A percentile compares a stretch with the other conserved stretches of the same genome.
Evolutionary conservation across 441 rosid genomes (phyloP).

Genomic region (Croton laevigatus): DNA sequence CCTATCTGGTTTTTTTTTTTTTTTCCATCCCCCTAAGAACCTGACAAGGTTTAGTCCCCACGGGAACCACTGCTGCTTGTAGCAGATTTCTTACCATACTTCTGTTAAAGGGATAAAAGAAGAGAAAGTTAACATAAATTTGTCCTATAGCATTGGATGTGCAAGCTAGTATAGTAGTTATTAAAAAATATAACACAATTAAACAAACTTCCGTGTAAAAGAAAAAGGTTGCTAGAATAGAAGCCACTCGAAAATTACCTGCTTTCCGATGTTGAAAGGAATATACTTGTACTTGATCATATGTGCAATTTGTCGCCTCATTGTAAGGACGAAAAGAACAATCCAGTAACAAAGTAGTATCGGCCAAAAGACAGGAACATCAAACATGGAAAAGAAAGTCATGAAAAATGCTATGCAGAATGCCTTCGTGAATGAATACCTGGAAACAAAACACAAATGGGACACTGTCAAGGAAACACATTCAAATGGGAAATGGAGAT

Average conservation of each 20-base stretch:
- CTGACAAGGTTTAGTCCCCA: constrained; percentile 44
- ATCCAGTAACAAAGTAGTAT: constrained; percentile 89
- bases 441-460: constrained; percentile 26
- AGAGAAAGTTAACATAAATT: constrained; percentile 10
- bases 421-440: constrained; percentile 91
- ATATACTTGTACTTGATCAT: constrained; percentile 91
- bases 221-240: not conserved
- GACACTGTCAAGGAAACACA: not conserved
- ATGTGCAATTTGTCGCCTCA: constrained; percentile 93
- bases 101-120: constrained; percentile 36
- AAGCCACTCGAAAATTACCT: constrained; percentile 41
- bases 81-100: constrained; percentile 58
- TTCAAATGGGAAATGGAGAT: not conserved
- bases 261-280: constrained; percentile 80
- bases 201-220: not conserved
- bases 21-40: constrained; percentile 19
- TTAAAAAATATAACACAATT: not conserved
- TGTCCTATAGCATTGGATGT: too few species aligned
- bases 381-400: constrained; percentile 88
- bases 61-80: constrained; percentile 49
- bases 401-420: constrained; percentile 76
- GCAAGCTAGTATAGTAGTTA: not conserved
- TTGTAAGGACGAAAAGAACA: constrained; percentile 77
- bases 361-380: constrained; percentile 96
- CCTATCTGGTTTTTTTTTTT: constrained; percentile 23